Evolutionary conservation across 805 yeast genomes (phyloP), one percentile per base, ranked within the genome.

Genomic region (Blastobotrys terrestris): DNA sequence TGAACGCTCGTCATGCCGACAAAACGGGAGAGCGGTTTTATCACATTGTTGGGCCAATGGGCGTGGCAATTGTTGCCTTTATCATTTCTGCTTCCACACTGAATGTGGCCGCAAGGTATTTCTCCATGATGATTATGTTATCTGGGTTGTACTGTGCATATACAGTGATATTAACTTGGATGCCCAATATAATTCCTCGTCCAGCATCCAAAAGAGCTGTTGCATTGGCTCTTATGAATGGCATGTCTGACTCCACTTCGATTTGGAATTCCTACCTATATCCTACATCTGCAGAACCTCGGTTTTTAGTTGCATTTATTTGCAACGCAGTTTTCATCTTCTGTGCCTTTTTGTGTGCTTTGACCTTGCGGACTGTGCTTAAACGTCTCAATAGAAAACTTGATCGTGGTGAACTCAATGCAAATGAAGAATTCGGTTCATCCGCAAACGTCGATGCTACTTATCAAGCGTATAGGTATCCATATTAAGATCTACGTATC

Each of bases 151-250:
- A 79, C 60, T 76, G 80, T 61, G 73, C 81, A 0, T 79, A 77
- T 63, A 77, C 80, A 15, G 72, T 75, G 4, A 75, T 76, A 46
- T 66, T 78, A 44, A 69, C 83, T 2, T 80, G 84, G 81, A 72
- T 78, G 68, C 75, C 83, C 2, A 77, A 77, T 59, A 74, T 77
- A 54, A 71, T 75, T 43, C 81, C 83, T 39, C 69, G 83, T 58
- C 84, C 84, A 7, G 81, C 84, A 5, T 68, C 78, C 53, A 79
- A 80, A 63, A 70, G 85, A 62, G 83, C 84, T 31, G 75, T 78
- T 55, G 77, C 81, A 2, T 64, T 79, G 59, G 79, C 82, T 0
- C 60, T 79, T 52, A 76, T 80, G 74, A 80, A 80, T 62, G 76
- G 80, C 63, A 61, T 78, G 22, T 31, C 47, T 14, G 52, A 53